phyloP scores from a whole-genome alignment of 2,329 filamentous ascomycete species.

The Plectosphaerella cucumerina region DNA sequence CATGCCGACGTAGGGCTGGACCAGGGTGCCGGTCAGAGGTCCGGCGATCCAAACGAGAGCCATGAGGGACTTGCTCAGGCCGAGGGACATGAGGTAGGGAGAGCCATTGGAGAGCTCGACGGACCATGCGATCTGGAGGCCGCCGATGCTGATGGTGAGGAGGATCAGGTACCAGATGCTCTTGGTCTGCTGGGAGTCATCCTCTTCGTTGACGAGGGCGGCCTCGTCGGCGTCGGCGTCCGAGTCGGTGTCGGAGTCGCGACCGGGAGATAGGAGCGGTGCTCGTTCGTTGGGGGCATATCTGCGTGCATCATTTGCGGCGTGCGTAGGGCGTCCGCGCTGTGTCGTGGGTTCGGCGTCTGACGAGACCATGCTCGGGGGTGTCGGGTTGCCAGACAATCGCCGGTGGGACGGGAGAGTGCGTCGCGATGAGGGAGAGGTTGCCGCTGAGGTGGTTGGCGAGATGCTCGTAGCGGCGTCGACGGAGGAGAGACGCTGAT shows the following conservation, averaged over 20 bases:
- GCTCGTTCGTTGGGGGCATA: constrained; percentile 6
- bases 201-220: constrained; percentile 6
- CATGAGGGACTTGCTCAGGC: constrained; percentile 77
- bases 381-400: neutral
- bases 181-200: constrained; percentile 58
- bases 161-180: constrained; percentile 82
- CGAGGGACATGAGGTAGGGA: constrained; percentile 74
- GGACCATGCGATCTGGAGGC: constrained; percentile 91
- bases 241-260: constrained; percentile 4
- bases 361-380: constrained; percentile 8
- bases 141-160: constrained; percentile 81
- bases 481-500: no score
- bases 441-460: no score
- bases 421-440: no score
- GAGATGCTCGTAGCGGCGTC: no score
- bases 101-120: constrained; percentile 93
- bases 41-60: constrained; percentile 83
- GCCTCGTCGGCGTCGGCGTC: constrained; percentile 3
- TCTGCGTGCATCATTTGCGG: constrained; percentile 2
- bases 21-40: constrained; percentile 71
- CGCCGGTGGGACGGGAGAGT: neutral
- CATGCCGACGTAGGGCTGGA: constrained; percentile 81
- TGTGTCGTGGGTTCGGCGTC: constrained; percentile 4
- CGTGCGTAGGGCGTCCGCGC: constrained; percentile 6
- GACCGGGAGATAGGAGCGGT: constrained; percentile 7